Conservation (phyloP, 2,329 filamentous ascomycete species). For the Aspergillus thermomutatus region DNA sequence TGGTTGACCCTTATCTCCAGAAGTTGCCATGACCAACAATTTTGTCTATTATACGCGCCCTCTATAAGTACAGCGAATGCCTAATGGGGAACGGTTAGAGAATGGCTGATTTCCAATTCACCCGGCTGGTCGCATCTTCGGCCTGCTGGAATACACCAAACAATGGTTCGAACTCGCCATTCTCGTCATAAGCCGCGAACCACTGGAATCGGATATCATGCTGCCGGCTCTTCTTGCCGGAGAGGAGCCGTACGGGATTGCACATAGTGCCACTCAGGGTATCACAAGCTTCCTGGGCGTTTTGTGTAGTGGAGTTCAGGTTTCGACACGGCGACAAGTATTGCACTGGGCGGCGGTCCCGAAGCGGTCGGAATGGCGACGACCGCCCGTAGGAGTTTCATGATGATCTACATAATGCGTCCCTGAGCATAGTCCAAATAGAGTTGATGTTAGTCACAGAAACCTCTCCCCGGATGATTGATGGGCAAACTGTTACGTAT, state of each 20-base stretch:
- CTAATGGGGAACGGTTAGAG: neutral
- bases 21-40: neutral
- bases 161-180: neutral
- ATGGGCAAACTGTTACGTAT: neutral
- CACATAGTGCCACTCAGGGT: neutral
- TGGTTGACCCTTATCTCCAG: no score
- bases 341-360: no score
- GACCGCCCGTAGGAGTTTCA: neutral
- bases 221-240: neutral
- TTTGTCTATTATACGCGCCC: neutral
- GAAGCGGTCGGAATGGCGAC: neutral
- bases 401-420: neutral
- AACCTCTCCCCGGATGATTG: neutral
- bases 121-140: neutral
- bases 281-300: neutral
- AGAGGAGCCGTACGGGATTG: neutral
- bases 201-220: neutral
- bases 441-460: neutral
- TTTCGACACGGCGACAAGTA: neutral
- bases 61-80: neutral
- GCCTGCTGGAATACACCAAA: neutral
- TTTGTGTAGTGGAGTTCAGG: neutral
- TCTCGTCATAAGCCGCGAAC: neutral
- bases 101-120: neutral
- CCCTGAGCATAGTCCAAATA: neutral